These are phyloP conservation scores for Curvularia spicifera DNA, from an alignment of 2,329 filamentous ascomycete genomes.

Conservation along the genomic window DNA sequence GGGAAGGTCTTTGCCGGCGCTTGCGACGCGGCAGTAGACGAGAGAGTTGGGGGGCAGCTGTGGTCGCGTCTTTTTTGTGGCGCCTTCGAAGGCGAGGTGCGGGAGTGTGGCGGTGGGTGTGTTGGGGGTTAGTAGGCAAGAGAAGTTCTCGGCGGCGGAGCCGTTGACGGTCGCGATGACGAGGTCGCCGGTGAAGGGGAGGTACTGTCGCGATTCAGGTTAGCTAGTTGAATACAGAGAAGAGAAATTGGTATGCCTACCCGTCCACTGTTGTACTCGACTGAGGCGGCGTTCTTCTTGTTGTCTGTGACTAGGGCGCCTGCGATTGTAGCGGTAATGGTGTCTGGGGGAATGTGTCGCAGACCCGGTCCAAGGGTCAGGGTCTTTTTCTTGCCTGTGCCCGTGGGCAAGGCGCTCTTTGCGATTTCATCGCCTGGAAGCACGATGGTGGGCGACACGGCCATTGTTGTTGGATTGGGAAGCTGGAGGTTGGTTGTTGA, in stretches of 20 bases:
- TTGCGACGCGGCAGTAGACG: conserved; percentile 84
- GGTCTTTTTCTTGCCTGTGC: conserved; percentile 66
- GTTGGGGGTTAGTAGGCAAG: conserved; percentile 74
- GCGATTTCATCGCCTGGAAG: conserved; percentile 83
- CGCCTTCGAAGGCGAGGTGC: conserved; percentile 90
- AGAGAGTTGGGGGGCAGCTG: conserved; percentile 75
- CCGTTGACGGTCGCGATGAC: conserved; percentile 86
- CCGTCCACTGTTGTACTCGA: conserved; percentile 73
- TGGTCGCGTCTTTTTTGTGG: conserved; percentile 89
- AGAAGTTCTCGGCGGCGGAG: conserved; percentile 77
- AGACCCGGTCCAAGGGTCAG: conserved; percentile 85
- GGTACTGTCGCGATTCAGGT: conserved; percentile 61
- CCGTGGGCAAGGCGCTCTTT: conserved; percentile 68
- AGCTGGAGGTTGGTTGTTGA: not conserved
- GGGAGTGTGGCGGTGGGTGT: conserved; percentile 72
- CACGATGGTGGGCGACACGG: conserved; percentile 65
- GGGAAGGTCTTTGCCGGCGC: conserved; percentile 70
- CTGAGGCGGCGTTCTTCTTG: conserved; percentile 78
- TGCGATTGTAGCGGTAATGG: conserved; percentile 71
- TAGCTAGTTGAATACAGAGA: not conserved
- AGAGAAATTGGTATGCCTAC: conserved; percentile 51
- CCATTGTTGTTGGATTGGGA: conserved; percentile 53
- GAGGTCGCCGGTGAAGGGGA: conserved; percentile 79
- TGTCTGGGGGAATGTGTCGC: conserved; percentile 78
- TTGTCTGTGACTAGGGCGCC: conserved; percentile 71